phyloP scores from a whole-genome alignment of 2,329 filamentous ascomycete species.

The Fonsecaea erecta region DNA sequence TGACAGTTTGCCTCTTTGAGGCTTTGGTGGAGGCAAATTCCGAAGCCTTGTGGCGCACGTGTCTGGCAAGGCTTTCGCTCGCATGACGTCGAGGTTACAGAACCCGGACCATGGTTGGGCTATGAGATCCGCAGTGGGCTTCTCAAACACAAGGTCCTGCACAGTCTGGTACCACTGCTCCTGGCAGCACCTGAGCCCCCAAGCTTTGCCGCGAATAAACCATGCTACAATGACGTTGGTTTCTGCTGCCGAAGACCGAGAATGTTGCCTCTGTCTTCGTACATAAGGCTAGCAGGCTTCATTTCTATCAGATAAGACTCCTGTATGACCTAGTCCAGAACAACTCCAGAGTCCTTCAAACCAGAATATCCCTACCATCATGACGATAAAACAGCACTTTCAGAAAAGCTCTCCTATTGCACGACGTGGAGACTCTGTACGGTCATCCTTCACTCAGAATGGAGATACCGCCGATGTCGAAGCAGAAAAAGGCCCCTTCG shows the following conservation, averaged over 20 bases:
- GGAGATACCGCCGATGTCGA: constrained; percentile 24
- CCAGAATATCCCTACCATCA: background rate
- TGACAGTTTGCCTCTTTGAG: background rate
- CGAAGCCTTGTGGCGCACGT: constrained; percentile 18
- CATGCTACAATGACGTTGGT: constrained; percentile 11
- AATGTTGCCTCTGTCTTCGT: background rate
- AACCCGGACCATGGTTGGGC: background rate
- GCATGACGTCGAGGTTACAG: constrained; percentile 15
- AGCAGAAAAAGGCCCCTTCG: constrained; percentile 29
- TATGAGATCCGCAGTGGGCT: background rate
- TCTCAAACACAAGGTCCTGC: constrained; percentile 2
- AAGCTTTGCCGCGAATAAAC: constrained; percentile 5
- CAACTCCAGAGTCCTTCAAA: background rate
- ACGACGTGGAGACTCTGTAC: constrained; percentile 17
- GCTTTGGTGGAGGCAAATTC: constrained; percentile 6
- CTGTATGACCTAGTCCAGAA: background rate
- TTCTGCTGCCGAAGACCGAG: constrained; percentile 4
- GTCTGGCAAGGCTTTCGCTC: constrained; percentile 14
- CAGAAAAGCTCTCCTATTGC: constrained; percentile 14
- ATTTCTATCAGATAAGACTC: background rate
- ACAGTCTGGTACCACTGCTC: background rate
- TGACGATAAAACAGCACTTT: constrained; percentile 21
- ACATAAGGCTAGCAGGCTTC: background rate
- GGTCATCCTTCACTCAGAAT: constrained; percentile 19
- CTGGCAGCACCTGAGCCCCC: background rate